Evolutionary conservation across 2,329 filamentous ascomycete genomes (phyloP), one percentile per base, ranked within the genome.

Genomic region (Arthrobotrys entomopaga): DNA sequence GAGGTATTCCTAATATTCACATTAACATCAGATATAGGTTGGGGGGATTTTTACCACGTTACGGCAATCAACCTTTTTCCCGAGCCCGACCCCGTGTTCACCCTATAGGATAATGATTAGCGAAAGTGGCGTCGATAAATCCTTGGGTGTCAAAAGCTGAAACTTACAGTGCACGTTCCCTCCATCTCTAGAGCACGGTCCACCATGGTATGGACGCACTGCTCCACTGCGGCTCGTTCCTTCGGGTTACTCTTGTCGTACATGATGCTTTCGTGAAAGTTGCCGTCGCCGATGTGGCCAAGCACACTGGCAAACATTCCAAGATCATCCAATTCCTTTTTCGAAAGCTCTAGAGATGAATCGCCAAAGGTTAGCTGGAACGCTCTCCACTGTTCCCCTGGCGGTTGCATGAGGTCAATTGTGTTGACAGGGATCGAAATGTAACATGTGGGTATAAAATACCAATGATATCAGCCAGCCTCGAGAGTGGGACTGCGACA

Each of bases 201-300:
- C 19, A 97, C 92, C 93, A 97, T 97, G 78, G 92, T 90, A 80
- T 93, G 89, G 53, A 97, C 92, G 76, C 91, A 92, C 64, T 85
- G 86, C 80, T 95, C 91, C 0, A 95, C 92, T 77, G 90, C 91
- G 48, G 86, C 89, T 65, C 86, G 86, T 82, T 97, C 91, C 24
- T 85, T 87, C 2, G 87, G 85, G 65, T 93, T 85, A 22, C 84
- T 85, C 24, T 87, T 86, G 81, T 95, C 88, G 81, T 96, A 97
- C 82, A 97, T 90, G 82, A 97, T 95, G 80, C 90, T 91, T 80
- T 93, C 90, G 81, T 97, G 93, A 83, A 97, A 97, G 81, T 97
- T 97, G 42, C 93, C 93, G 80, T 97, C 93, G 11, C 93, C 93
- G 66, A 97, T 90, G 79, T 97, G 93, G 2, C 93, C 93, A 2